Percentiles rank a stretch among this genome's conserved stretches.
Conservation (phyloP, 805 yeast species). For the Metschnikowia corniflorae region DNA sequence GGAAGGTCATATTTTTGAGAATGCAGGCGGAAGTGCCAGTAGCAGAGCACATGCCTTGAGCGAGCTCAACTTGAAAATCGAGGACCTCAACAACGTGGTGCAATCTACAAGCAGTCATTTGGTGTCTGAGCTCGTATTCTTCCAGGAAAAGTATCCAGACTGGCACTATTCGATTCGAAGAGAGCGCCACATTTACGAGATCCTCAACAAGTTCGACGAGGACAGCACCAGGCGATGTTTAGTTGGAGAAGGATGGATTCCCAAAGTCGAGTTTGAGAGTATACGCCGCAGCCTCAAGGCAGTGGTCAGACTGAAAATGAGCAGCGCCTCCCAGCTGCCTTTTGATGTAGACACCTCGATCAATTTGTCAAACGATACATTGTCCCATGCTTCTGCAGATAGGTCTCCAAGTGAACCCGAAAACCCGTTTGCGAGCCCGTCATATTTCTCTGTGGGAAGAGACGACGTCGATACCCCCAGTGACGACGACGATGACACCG, state of each 20-base stretch:
- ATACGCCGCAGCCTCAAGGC: conserved; percentile 39
- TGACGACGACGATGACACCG: conserved; percentile 18
- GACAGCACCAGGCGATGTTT: conserved; percentile 63
- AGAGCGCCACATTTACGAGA: conserved; percentile 56
- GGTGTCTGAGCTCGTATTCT: conserved; percentile 33
- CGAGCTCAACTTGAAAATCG: conserved; percentile 32
- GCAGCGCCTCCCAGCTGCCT: conserved; percentile 3
- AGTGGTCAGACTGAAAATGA: conserved; percentile 37
- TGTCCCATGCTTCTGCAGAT: conserved; percentile 15
- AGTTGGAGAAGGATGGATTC: conserved; percentile 76
- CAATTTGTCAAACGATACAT: conserved; percentile 16
- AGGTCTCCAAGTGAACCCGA: conserved; percentile 4
- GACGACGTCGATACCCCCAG: conserved; percentile 25
- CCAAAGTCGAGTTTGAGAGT: conserved; percentile 45
- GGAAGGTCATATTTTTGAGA: conserved; percentile 37
- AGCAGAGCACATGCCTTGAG: conserved; percentile 24
- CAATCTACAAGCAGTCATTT: conserved; percentile 34
- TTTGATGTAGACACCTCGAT: conserved; percentile 10
- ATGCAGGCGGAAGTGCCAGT: conserved; percentile 29
- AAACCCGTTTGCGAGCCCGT: conserved; percentile 6
- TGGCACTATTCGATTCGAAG: conserved; percentile 38
- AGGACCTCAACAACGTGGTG: conserved; percentile 32
- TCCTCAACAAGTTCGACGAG: conserved; percentile 63
- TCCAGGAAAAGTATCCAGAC: conserved; percentile 34
- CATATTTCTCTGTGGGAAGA: conserved; percentile 10